Conservation (phyloP, 495 filamentous ascomycete genomes). For the Penicillium antarcticum region DNA sequence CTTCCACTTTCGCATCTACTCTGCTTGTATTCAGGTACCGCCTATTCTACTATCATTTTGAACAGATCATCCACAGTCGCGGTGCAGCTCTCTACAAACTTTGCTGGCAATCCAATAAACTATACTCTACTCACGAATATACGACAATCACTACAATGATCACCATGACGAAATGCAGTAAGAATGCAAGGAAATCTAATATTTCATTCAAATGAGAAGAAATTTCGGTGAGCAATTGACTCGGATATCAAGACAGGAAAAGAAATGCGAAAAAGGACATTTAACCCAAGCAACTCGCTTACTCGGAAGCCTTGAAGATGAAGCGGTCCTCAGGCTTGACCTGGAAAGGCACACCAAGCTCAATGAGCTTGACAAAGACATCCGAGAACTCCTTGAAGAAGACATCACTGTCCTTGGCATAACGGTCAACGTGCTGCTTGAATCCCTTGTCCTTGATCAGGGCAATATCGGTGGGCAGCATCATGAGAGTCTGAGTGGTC, state of each 20-base stretch:
- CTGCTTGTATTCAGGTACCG: too few relatives aligned
- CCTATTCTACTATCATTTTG: too few relatives aligned
- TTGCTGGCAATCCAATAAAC: neutral
- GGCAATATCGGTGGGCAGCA: constrained; percentile 90
- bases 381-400: constrained; percentile 94
- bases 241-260: constrained; percentile 35
- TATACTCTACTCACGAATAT: neutral
- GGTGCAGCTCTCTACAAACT: too few relatives aligned
- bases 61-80: too few relatives aligned
- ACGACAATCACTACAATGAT: neutral
- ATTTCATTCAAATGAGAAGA: constrained; percentile 10
- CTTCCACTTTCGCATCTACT: too few relatives aligned
- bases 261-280: constrained; percentile 9
- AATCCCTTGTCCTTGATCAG: constrained; percentile 87
- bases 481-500: constrained; percentile 85
- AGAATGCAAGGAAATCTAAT: neutral
- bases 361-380: constrained; percentile 78
- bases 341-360: constrained; percentile 90
- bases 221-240: constrained; percentile 14
- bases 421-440: constrained; percentile 79
- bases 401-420: constrained; percentile 83
- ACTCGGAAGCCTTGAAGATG: constrained; percentile 70
- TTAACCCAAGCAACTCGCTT: constrained; percentile 11
- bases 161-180: neutral
- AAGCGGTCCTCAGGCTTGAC: constrained; percentile 62